Evolutionary conservation across 164 flowering plant species (phyloP).

Genomic region (Stephania cephalantha): DNA sequence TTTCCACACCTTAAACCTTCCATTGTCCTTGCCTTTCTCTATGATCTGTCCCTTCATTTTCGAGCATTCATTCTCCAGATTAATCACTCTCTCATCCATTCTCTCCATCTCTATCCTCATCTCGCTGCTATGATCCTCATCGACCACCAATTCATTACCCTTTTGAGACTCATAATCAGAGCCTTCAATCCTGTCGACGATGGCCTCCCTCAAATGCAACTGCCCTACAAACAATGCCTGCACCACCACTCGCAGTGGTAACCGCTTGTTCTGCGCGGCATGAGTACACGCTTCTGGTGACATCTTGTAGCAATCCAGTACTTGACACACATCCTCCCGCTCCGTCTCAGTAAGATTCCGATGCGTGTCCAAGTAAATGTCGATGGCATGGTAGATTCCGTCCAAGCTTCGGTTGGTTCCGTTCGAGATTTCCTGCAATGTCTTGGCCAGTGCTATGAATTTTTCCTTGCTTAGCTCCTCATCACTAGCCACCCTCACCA

Average conservation of each 20-base stretch:
- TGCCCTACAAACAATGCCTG: constrained; percentile 60
- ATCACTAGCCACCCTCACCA: constrained; percentile 49
- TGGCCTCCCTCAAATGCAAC: constrained; percentile 44
- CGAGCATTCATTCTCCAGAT: constrained; percentile 47
- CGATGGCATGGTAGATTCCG: constrained; percentile 63
- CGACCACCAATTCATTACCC: constrained; percentile 9
- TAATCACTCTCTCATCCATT: constrained; percentile 41
- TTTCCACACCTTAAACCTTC: constrained; percentile 48
- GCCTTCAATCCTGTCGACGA: constrained; percentile 22
- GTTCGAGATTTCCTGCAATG: constrained; percentile 30
- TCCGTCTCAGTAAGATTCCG: constrained; percentile 50
- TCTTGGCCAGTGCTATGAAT: constrained; percentile 41
- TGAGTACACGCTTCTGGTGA: constrained; percentile 59
- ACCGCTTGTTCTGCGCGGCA: constrained; percentile 52
- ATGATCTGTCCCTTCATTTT: constrained; percentile 41
- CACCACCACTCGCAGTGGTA: constrained; percentile 59
- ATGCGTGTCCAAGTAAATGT: constrained; percentile 53
- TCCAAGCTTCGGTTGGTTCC: constrained; percentile 37
- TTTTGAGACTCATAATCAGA: constrained; percentile 17
- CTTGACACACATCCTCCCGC: constrained; percentile 52
- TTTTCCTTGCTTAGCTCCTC: constrained; percentile 31
- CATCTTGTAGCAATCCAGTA: constrained; percentile 57
- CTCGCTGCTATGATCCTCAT: constrained; percentile 15
- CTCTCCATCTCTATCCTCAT: constrained; percentile 32
- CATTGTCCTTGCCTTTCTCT: constrained; percentile 20